Evolutionary conservation across 352 stramenopile species (phyloP).

Genomic region (Globisporangium parvum): DNA sequence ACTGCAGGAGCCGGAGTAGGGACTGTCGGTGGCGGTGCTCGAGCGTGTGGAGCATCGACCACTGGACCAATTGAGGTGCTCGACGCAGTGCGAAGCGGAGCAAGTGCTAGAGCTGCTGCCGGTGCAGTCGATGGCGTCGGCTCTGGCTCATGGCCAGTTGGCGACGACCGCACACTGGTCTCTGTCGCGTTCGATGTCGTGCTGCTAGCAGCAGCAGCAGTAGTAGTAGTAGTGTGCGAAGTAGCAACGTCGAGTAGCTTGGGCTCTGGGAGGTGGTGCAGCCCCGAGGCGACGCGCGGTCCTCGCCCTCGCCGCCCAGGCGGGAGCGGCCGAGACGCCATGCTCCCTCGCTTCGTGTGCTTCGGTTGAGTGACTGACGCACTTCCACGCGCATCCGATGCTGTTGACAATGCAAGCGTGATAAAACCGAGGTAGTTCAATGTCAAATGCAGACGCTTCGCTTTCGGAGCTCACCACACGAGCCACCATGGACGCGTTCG

Average conservation of each 20-base stretch:
- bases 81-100: too few species aligned
- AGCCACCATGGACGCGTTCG: slow-evolving; percentile 72
- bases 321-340: slow-evolving; percentile 15
- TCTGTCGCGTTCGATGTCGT: neutral
- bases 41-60: too few species aligned
- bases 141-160: neutral
- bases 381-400: too few species aligned
- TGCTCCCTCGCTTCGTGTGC: neutral
- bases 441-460: neutral
- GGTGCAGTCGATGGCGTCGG: too few species aligned
- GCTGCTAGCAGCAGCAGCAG: neutral
- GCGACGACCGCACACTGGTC: neutral
- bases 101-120: neutral
- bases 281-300: slow-evolving; percentile 9
- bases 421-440: neutral
- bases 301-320: slow-evolving; percentile 11
- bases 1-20: too few species aligned
- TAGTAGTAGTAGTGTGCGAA: neutral
- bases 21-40: too few species aligned
- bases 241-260: slow-evolving; percentile 3
- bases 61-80: too few species aligned
- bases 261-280: slow-evolving; percentile 12
- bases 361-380: too few species aligned
- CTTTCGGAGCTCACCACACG: neutral
- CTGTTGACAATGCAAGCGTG: neutral